phyloP scores from a whole-genome alignment of 352 stramenopile genomes.

The Pythium angustatum region DNA sequence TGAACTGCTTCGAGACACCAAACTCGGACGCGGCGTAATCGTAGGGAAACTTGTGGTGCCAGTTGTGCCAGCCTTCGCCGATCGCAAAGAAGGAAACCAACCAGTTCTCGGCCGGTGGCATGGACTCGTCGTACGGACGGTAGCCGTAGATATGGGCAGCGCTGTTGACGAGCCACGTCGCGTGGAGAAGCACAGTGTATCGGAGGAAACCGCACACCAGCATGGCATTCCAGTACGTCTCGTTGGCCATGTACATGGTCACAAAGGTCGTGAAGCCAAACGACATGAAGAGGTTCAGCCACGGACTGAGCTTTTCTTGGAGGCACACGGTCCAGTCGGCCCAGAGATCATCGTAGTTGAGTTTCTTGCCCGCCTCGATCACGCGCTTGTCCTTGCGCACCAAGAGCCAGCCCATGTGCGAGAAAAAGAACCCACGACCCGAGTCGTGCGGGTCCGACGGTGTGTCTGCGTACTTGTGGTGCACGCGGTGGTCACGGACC shows the following conservation, averaged over 20 bases:
- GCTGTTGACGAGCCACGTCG: constrained; percentile 98
- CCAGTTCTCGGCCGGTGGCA: constrained; percentile 94
- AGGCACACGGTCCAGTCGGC: constrained; percentile 95
- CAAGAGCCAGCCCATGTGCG: constrained; percentile 98
- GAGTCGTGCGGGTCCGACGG: constrained; percentile 95
- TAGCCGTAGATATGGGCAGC: constrained; percentile 98
- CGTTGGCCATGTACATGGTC: constrained; percentile 81
- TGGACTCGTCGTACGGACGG: constrained; percentile 95
- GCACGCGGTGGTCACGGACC: constrained; percentile 97
- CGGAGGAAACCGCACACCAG: constrained; percentile 94
- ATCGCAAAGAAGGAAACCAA: constrained; percentile 95
- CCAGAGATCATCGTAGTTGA: constrained; percentile 97
- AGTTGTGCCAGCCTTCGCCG: constrained; percentile 99
- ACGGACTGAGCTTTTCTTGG: constrained; percentile 97
- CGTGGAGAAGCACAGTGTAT: constrained; percentile 95
- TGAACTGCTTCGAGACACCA: constrained; percentile 95
- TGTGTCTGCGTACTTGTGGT: constrained; percentile 99
- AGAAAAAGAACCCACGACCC: constrained; percentile 98
- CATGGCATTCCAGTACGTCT: constrained; percentile 96
- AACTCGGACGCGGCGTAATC: constrained; percentile 99
- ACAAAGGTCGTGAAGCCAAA: constrained; percentile 95
- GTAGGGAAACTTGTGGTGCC: constrained; percentile 99
- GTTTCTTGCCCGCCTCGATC: constrained; percentile 87
- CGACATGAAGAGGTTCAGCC: constrained; percentile 98
- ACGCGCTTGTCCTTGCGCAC: constrained; percentile 93